Conservation (phyloP, 1,284 basidiomycete genomes). For the Ceratobasidium theobromae region DNA sequence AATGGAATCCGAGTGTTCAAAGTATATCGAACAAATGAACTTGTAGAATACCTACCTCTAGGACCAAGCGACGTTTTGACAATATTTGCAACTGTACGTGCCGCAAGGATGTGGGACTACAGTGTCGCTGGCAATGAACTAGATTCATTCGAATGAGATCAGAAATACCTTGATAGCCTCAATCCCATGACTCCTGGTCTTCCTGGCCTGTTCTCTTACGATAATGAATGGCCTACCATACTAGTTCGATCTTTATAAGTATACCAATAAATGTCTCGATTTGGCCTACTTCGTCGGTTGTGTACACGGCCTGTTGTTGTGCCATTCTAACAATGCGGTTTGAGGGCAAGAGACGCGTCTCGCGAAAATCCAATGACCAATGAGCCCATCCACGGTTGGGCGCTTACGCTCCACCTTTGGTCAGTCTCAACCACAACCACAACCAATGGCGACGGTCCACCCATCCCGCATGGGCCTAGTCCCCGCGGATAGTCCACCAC, state of each 20-base stretch:
- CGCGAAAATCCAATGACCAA: slow-evolving; percentile 29
- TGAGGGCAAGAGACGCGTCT: slow-evolving; percentile 33
- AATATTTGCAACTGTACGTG: slow-evolving; percentile 91
- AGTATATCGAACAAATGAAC: neutral
- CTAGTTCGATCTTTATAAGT: slow-evolving; percentile 47
- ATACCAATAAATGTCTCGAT: neutral
- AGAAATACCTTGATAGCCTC: slow-evolving; percentile 89
- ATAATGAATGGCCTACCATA: slow-evolving; percentile 98
- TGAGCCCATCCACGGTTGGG: slow-evolving; percentile 6
- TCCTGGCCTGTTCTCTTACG: slow-evolving; percentile 91
- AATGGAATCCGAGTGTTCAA: neutral
- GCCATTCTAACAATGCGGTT: slow-evolving; percentile 39
- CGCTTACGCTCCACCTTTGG: neutral
- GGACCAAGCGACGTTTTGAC: slow-evolving; percentile 94
- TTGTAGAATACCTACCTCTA: slow-evolving; percentile 56
- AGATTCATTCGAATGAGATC: neutral
- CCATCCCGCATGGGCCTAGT: slow-evolving; percentile 32
- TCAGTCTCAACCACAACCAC: neutral
- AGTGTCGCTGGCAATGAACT: slow-evolving; percentile 9
- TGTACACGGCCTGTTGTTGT: slow-evolving; percentile 69
- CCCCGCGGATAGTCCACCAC: slow-evolving; percentile 1
- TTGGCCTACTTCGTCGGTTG: slow-evolving; percentile 79
- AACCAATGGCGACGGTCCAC: slow-evolving; percentile 33
- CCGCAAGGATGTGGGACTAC: slow-evolving; percentile 93
- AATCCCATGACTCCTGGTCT: slow-evolving; percentile 91